Evolutionary conservation across 164 flowering plant species (phyloP), one percentile per base, ranked within the genome.

Genomic region (Vitis rotundifolia): DNA sequence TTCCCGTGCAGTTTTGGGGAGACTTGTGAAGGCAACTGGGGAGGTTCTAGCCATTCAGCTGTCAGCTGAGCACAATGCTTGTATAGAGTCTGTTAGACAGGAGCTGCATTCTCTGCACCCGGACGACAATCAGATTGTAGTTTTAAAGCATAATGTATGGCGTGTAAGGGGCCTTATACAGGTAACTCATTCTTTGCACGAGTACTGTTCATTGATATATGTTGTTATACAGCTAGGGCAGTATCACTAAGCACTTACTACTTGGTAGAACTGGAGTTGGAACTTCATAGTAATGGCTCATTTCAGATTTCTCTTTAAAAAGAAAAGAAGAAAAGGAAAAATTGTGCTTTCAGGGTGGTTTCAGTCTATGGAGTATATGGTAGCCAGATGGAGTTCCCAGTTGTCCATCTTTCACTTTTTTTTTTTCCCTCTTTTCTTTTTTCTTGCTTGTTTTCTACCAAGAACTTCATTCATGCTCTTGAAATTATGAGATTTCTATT

Each of bases 131-230:
- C 89, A 78, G 1, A 88, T 88, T 65, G 92, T 88, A 26, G 86
- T 88, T 77, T 70, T 85, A 59, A 88, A 85, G 73, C 90, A 88
- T 69, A 86, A 85, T 54, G 92, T 88, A 19, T 88, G 92, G 92
- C 90, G 90, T 58, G 86, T 88, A 8, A 88, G 86, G 81, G 92
- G 92, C 62, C 78, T 86, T 52, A 88, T 86, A 63, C 92, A 86
- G 87, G 90, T 86, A 79, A 54, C 49, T 58, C 44, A 3, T 10
- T 64, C 15, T 70, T 26, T 69, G 62, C 14, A 11, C 11, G 0
- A 47, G 19, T 15, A 4, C 55, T 14, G 28, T 50, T 37, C 44
- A 37, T 37, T 37, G 44, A 37, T 6, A 6, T 37, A 37, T 66
- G 37, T 49, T 66, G 67, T 14, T 9, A 10, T 59, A 9, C 61